Conservation (phyloP, 495 filamentous ascomycete genomes). For the Neurospora sp. region DNA sequence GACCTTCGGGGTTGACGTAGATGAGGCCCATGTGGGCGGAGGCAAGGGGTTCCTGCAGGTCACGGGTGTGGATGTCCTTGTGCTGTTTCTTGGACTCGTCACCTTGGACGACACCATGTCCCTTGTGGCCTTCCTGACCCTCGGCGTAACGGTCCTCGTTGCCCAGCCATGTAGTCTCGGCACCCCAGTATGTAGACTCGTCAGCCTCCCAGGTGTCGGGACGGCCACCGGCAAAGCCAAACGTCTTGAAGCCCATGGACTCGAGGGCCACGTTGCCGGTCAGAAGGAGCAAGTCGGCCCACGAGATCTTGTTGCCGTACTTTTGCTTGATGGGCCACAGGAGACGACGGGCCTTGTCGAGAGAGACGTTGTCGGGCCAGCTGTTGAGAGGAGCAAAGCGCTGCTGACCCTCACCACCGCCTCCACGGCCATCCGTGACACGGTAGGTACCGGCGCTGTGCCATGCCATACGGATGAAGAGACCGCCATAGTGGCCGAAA, state of each 20-base stretch:
- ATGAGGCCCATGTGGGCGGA: constrained; percentile 65
- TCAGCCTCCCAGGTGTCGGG: constrained; percentile 61
- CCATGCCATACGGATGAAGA: constrained; percentile 71
- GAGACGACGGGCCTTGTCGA: constrained; percentile 69
- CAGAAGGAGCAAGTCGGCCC: constrained; percentile 59
- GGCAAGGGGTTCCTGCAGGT: constrained; percentile 53
- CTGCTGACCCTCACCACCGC: constrained; percentile 61
- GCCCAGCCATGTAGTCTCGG: constrained; percentile 59
- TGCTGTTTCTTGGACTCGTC: constrained; percentile 37
- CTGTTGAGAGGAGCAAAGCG: constrained; percentile 69
- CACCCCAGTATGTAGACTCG: constrained; percentile 64
- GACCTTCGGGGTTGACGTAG: constrained; percentile 69
- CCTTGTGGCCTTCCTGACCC: constrained; percentile 34
- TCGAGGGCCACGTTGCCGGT: constrained; percentile 66
- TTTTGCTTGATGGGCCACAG: constrained; percentile 75
- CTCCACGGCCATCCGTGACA: constrained; percentile 59
- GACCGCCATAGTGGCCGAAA: constrained; percentile 66
- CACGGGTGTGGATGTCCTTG: constrained; percentile 45
- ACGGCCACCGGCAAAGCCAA: constrained; percentile 62
- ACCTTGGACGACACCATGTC: constrained; percentile 34
- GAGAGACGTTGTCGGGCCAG: constrained; percentile 67
- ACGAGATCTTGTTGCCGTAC: constrained; percentile 71
- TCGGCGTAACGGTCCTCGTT: constrained; percentile 54
- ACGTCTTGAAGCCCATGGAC: constrained; percentile 63
- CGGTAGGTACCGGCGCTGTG: constrained; percentile 68